Evolutionary conservation across 805 yeast species (phyloP).

Genomic region (Blastobotrys peoriensis): DNA sequence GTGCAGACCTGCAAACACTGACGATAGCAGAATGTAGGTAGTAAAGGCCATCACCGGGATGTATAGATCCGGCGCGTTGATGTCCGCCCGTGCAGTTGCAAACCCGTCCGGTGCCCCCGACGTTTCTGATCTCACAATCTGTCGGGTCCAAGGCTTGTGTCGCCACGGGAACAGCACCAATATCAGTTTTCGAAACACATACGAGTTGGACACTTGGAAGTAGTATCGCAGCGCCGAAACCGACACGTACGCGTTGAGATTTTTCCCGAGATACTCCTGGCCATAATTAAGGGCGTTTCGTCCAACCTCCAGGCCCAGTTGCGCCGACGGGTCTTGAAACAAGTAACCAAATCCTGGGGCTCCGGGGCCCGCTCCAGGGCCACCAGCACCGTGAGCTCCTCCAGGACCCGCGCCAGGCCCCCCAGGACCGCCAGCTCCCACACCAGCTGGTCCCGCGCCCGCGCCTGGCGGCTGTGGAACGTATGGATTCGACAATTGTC

Average conservation of each 20-base stretch:
- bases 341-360: slow-evolving; percentile 30
- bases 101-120: slow-evolving; percentile 39
- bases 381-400: slow-evolving; percentile 14
- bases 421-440: slow-evolving; percentile 13
- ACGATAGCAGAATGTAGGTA: slow-evolving; percentile 80
- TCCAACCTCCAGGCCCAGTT: slow-evolving; percentile 84
- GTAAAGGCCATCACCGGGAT: slow-evolving; percentile 91
- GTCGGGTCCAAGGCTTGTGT: slow-evolving; percentile 77
- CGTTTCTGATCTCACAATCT: slow-evolving; percentile 32
- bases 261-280: slow-evolving; percentile 70
- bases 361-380: slow-evolving; percentile 15
- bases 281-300: slow-evolving; percentile 78
- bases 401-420: slow-evolving; percentile 14
- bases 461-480: slow-evolving; percentile 27
- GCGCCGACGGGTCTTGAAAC: slow-evolving; percentile 72
- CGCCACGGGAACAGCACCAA: slow-evolving; percentile 81
- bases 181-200: slow-evolving; percentile 67
- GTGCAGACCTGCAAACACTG: slow-evolving; percentile 74
- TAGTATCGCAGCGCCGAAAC: slow-evolving; percentile 66
- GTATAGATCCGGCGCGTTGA: slow-evolving; percentile 94
- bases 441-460: slow-evolving; percentile 20
- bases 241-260: slow-evolving; percentile 46
- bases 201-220: slow-evolving; percentile 85
- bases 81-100: slow-evolving; percentile 77
- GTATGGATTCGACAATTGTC: slow-evolving; percentile 19